Evolutionary conservation across 1,139 yeast genomes (phyloP).

Genomic region (Neolecta irregularis): DNA sequence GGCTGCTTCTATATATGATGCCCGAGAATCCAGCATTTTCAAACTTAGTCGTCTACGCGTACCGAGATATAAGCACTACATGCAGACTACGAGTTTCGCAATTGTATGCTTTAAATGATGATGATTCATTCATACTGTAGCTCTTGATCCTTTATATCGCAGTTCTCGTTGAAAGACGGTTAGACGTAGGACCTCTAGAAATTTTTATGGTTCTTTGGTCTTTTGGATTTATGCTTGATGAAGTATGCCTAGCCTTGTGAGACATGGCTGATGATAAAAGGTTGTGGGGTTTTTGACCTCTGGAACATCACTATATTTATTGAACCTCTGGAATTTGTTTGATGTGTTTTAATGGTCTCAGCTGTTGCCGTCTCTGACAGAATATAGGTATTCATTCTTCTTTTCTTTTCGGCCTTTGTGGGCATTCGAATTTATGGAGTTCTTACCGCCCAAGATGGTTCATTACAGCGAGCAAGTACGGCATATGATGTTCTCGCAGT

Average conservation of each 20-base stretch:
- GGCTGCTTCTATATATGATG: constrained; percentile 25
- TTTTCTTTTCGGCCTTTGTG: constrained; percentile 22
- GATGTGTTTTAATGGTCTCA: constrained; percentile 19
- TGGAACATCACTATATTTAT: constrained; percentile 25
- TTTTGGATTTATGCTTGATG: constrained; percentile 27
- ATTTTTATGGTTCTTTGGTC: constrained; percentile 25
- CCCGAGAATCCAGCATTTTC: constrained; percentile 25
- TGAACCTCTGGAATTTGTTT: constrained; percentile 28
- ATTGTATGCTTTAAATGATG: constrained; percentile 18
- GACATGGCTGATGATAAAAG: background rate
- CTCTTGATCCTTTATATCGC: constrained; percentile 23
- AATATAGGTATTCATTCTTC: constrained; percentile 17
- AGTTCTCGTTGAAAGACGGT: constrained; percentile 20
- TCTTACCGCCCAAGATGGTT: constrained; percentile 11
- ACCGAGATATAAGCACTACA: constrained; percentile 28
- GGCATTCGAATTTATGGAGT: constrained; percentile 18
- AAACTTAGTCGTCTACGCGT: constrained; percentile 27
- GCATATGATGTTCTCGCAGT: constrained; percentile 34
- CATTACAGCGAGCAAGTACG: constrained; percentile 15
- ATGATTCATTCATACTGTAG: no score
- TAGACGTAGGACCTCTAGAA: constrained; percentile 18
- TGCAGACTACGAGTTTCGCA: constrained; percentile 28
- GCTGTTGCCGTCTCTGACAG: background rate
- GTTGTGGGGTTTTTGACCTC: constrained; percentile 25
- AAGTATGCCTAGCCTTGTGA: constrained; percentile 13